These are phyloP conservation scores for Closterium sp. DNA, from an alignment of 139 green algal genomes.

Conservation along the genomic window DNA sequence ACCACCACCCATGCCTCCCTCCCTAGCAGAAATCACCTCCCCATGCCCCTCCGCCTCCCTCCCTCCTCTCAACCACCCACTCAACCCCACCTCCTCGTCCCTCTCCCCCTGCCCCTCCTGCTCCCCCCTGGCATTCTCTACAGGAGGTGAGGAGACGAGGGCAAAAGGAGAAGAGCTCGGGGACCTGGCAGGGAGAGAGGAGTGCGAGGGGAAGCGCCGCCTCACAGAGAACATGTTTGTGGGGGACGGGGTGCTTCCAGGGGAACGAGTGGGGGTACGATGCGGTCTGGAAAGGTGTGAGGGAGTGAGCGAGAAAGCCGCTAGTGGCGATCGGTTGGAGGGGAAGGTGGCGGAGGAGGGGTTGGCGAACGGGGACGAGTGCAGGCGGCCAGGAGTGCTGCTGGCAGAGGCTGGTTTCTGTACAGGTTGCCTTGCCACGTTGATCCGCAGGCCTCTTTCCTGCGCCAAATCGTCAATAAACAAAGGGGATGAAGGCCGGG, in stretches of 20 bases:
- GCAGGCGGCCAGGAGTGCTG: neutral
- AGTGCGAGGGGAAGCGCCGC: neutral
- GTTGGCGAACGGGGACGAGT: neutral
- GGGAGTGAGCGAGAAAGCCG: neutral
- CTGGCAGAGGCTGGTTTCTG: neutral
- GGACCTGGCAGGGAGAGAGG: neutral
- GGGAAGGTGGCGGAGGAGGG: neutral
- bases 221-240: neutral
- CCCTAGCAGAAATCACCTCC: neutral
- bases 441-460: neutral
- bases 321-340: neutral
- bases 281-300: neutral
- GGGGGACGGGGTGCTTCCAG: neutral
- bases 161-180: neutral
- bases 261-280: neutral
- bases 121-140: neutral
- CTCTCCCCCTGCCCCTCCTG: neutral
- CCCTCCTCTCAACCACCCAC: neutral
- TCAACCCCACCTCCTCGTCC: neutral
- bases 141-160: neutral
- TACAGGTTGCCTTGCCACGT: neutral
- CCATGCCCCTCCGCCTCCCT: neutral
- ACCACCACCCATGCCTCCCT: neutral
- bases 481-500: neutral
- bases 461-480: neutral